phyloP scores from a whole-genome alignment of 140 eudicot genomes.

The Flaveria floridana region DNA sequence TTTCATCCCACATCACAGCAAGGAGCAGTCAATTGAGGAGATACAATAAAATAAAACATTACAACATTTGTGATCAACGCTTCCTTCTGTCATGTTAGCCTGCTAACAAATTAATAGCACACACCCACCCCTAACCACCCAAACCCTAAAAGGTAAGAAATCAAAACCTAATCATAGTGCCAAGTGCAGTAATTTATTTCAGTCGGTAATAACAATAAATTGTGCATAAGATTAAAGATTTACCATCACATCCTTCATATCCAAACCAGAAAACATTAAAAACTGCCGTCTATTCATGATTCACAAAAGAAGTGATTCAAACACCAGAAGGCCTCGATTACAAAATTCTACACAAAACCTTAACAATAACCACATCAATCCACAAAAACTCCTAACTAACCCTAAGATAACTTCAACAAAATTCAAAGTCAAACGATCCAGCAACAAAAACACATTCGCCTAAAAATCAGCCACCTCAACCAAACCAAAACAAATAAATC shows the following conservation, averaged over 20 bases:
- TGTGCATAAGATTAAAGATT: constrained; percentile 11
- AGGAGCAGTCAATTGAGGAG: not conserved
- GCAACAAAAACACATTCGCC: constrained; percentile 12
- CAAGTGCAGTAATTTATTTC: constrained; percentile 7
- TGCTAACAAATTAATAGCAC: constrained; percentile 12
- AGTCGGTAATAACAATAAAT: not conserved
- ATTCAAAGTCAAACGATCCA: constrained; percentile 29
- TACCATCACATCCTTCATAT: constrained; percentile 8
- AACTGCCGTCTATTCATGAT: constrained; percentile 8
- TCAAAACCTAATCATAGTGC: not conserved
- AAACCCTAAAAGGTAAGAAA: constrained; percentile 26
- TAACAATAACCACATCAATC: constrained; percentile 23
- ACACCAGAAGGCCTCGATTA: constrained; percentile 20
- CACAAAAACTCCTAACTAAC: constrained; percentile 9
- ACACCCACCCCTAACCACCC: constrained; percentile 17
- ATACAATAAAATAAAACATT: constrained; percentile 6
- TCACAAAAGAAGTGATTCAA: constrained; percentile 16
- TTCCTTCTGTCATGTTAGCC: not conserved
- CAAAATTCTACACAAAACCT: not conserved
- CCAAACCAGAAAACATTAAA: constrained; percentile 26
- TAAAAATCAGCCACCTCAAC: constrained; percentile 20
- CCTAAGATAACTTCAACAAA: constrained; percentile 16
- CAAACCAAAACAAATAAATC: not conserved
- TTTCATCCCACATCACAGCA: not conserved
- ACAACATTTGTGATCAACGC: not conserved